These are phyloP conservation scores for Pichia cactophila DNA, from an alignment of 1,139 yeast genomes.

Conservation along the genomic window DNA sequence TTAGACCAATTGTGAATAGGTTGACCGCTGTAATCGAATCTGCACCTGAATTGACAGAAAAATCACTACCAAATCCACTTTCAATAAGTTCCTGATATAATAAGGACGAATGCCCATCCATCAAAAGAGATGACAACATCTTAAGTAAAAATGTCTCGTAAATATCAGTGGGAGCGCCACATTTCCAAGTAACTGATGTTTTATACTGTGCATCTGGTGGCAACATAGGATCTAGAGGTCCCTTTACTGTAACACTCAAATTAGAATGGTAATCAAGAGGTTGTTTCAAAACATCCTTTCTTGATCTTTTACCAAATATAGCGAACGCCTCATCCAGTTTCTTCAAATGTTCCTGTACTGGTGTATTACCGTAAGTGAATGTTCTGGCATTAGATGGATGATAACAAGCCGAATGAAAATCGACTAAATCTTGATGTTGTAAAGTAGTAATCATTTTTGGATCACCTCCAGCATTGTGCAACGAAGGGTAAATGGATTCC, in stretches of 20 bases:
- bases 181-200: conserved; percentile 80
- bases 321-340: conserved; percentile 47
- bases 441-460: conserved; percentile 73
- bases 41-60: conserved; percentile 79
- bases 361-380: conserved; percentile 79
- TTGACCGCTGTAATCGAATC: conserved; percentile 76
- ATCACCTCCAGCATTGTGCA: conserved; percentile 93
- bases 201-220: conserved; percentile 67
- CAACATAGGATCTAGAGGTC: conserved; percentile 81
- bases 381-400: conserved; percentile 89
- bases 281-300: conserved; percentile 24
- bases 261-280: conserved; percentile 39
- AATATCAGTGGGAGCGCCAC: conserved; percentile 65
- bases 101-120: conserved; percentile 92
- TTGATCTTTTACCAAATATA: conserved; percentile 44
- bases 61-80: conserved; percentile 78
- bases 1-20: conserved; percentile 78
- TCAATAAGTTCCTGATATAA: conserved; percentile 80
- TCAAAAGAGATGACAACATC: conserved; percentile 60
- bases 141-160: conserved; percentile 71
- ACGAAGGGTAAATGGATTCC: conserved; percentile 75
- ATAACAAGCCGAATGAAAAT: conserved; percentile 67
- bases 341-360: conserved; percentile 53
- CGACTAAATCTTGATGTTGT: conserved; percentile 63
- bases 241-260: conserved; percentile 39